Evolutionary conservation across 345 rosid genomes (phyloP), one percentile per base, ranked within the genome.

Genomic region (Populus alba): DNA sequence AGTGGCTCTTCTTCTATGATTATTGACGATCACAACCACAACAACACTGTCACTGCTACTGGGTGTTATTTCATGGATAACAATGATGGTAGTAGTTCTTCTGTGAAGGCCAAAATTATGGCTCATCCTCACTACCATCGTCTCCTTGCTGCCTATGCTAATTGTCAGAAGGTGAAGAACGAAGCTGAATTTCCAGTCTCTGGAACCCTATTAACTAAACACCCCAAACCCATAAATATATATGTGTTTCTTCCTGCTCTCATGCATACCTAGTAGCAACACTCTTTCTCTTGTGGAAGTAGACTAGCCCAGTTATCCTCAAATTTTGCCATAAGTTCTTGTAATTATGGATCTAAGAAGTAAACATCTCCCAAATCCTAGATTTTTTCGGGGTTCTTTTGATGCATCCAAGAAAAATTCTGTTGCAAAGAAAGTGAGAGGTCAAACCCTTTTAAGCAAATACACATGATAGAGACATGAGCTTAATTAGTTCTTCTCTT

Each of bases 41-140:
- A 17, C 70, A 57, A 31, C 75, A 37, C 35, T 45, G 73, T 55
- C 66, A 85, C 83, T 75, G 80, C 70, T 73, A 76, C 75, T 6
- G 83, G 87, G 41, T 80, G 77, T 79, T 87, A 74, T 85, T 85
- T 89, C 86, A 94, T 92, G 97, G 96, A 91, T 62, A 81, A 74
- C 84, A 85, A 78, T 83, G 78, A 73, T 75, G 81, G 80, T 78
- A 35, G 57, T 68, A 57, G 65, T 10, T 75, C 90, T 66, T 81
- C 94, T 76, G 88, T 86, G 31, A 94, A 88, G 86, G 94, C 97
- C 33, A 97, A 92, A 85, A 97, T 97, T 91, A 91, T 94, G 97
- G 89, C 96, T 81, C 99, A 97, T 87, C 99, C 99, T 85, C 91
- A 90, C 92, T 97, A 89, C 83, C 94, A 86, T 71, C 94, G 98